Evolutionary conservation across 257 asterid genomes (phyloP), one percentile per base, ranked within the genome.

Genomic region (Nicotiana tomentosiformis): DNA sequence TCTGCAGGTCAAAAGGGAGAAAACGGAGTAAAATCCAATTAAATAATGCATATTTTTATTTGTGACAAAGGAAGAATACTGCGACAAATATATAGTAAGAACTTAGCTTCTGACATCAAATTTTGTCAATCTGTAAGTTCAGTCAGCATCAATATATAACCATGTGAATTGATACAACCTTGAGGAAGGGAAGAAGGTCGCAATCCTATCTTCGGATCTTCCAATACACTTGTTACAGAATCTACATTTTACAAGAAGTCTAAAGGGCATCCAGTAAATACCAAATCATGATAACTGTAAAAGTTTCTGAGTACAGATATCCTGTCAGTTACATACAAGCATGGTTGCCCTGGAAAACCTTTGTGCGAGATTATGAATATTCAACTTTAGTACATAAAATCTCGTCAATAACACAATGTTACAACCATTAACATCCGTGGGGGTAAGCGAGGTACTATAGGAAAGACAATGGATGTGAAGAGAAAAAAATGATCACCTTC

Each of bases 401-500:
- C 61, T 46, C 37, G 17, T 46, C 33, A 32, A 26, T 51, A 51
- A 26, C 29, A 76, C 26, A 51, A 29, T 39, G 17, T 51, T 51
- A 29, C 65, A 7, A 76, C 60, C 80, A 16, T 15, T 4, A 29
- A 76, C 46, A 29, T 14, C 62, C 8, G 15, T 15, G 79, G 61
- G 62, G 39, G 5, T 49, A 74, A 23, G 23, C 2, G 33, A 1
- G 14, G 61, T 23, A 72, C 79, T 60, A 72, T 61, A 14, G 20
- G 37, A 60, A 77, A 77, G 69, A n/a, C 7, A 39, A n/a, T 10
- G 12, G 18, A 0, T 14, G 10, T 29, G 65, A 30, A 65, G 29
- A 83, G 29, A 55, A 77, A 78, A 83, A 69, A 68, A 77, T 35
- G 66, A 4, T 58, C 77, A 84, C 83, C 82, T 61, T 68, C 83